Conservation (phyloP, 2,329 filamentous ascomycete genomes). For the Emericellopsis cladophorae region DNA sequence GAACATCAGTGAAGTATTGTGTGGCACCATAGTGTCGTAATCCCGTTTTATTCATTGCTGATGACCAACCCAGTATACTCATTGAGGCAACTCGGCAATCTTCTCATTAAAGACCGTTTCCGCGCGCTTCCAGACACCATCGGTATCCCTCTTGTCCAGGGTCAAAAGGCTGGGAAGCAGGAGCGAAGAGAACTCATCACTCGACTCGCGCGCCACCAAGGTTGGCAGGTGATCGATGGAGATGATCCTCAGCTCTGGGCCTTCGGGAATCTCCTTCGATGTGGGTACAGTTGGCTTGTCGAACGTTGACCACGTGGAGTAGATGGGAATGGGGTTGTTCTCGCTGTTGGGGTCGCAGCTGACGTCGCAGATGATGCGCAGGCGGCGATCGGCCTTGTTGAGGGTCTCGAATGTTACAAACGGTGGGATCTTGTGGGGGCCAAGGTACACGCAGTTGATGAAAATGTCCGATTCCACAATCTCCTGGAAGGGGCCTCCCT, state of each 20-base stretch:
- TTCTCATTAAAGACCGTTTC: slow-evolving; percentile 78
- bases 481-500: slow-evolving; percentile 63
- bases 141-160: slow-evolving; percentile 61
- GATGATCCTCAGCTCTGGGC: slow-evolving; percentile 54
- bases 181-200: slow-evolving; percentile 70
- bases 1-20: no score
- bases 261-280: slow-evolving; percentile 37
- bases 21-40: no score
- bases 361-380: slow-evolving; percentile 74
- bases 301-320: slow-evolving; percentile 76
- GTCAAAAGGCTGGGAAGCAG: slow-evolving; percentile 66
- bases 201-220: slow-evolving; percentile 74
- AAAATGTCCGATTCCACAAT: slow-evolving; percentile 67
- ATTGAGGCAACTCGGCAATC: slow-evolving; percentile 51
- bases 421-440: slow-evolving; percentile 51
- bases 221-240: slow-evolving; percentile 78
- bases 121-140: slow-evolving; percentile 73
- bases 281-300: slow-evolving; percentile 66
- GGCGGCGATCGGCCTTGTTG: slow-evolving; percentile 48
- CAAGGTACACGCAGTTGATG: slow-evolving; percentile 40
- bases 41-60: no score
- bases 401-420: slow-evolving; percentile 67
- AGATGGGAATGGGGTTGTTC: slow-evolving; percentile 64
- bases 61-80: no score
- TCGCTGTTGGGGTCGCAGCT: slow-evolving; percentile 63